Evolutionary conservation across 768 basidiomycete species (phyloP), one percentile per base, ranked within the genome.

Genomic region (Chalciporus sphaerocephalus): DNA sequence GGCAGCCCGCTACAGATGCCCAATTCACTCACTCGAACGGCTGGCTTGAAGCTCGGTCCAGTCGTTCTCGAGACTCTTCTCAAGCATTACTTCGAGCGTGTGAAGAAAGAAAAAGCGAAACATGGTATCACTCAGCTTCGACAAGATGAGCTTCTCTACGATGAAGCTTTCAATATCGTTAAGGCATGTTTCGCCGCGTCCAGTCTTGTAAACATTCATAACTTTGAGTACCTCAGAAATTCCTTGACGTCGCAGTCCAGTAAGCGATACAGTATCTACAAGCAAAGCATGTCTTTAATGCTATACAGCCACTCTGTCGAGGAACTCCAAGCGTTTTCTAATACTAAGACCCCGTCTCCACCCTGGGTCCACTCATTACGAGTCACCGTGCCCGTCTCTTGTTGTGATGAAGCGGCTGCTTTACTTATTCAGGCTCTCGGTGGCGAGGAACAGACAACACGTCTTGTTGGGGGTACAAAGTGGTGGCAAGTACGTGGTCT

Each of bases 401-500:
- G 73, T 36, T 92, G 92, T 56, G 79, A 87, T 33, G 74, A 83
- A 21, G 88, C 92, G 2, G 88, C 92, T 5, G 62, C 65, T 1
- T 66, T 81, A 52, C 74, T 97, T 38, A 82, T 93, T 46, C 70
- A 79, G 49, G 90, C 81, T 4, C 72, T 96, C 7, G 92, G 93
- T 2, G 93, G 94, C n/a, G 85, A 87, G 56, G 78, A 86, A 32
- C 73, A 78, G 12, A 79, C 76, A 38, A 77, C 80, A 51, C 75
- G 74, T 32, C 61, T 91, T 23, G 83, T 92, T 4, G 95, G 95
- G 10, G 95, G 95, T 1, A 79, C 81, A 5, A 93, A 94, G 61
- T 98, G 95, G 93, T 98, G 95, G 95, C 94, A 96, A 66, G 92
- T 94, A 25, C 83, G 94, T 33, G 85, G 87, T 16, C 61, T 92